Conservation (phyloP, 352 stramenopile genomes). For the Phytopythium helicoides region DNA sequence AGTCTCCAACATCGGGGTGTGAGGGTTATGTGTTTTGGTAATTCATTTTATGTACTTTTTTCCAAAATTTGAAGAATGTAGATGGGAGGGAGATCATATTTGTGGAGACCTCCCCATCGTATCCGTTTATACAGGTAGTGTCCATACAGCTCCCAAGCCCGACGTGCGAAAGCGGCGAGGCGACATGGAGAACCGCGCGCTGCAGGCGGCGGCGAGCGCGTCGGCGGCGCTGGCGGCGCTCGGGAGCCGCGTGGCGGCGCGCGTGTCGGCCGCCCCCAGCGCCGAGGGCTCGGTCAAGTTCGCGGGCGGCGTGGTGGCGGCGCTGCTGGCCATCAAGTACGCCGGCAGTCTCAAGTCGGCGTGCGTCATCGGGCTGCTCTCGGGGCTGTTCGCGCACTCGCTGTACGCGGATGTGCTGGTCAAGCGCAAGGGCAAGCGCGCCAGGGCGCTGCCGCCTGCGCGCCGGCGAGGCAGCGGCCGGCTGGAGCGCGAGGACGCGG, state of each 20-base stretch:
- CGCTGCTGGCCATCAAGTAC: constrained; percentile 57
- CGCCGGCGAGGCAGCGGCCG: not conserved
- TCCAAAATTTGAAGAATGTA: too few relatives aligned
- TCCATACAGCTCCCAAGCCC: too few relatives aligned
- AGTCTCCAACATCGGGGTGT: too few relatives aligned
- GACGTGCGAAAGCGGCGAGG: too few relatives aligned
- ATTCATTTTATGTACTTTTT: too few relatives aligned
- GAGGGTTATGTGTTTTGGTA: too few relatives aligned
- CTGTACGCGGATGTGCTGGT: constrained; percentile 69
- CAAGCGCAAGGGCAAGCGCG: constrained; percentile 23
- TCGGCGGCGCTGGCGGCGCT: constrained; percentile 19
- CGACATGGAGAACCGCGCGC: constrained; percentile 8
- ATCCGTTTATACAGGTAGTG: too few relatives aligned
- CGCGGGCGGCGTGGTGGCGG: constrained; percentile 52
- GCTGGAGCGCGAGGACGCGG: too few relatives aligned
- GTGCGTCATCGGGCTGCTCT: constrained; percentile 53
- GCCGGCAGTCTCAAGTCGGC: constrained; percentile 60
- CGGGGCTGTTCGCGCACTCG: constrained; percentile 66
- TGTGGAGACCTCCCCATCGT: too few relatives aligned
- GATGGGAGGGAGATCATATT: too few relatives aligned
- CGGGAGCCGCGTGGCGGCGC: constrained; percentile 15
- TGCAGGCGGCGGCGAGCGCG: constrained; percentile 13
- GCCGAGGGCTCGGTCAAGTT: constrained; percentile 60
- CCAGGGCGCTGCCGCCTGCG: constrained; percentile 4
- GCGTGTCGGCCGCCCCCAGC: constrained; percentile 23